Evolutionary conservation across 306 rosid genomes (phyloP).

Genomic region (Begonia peltatifolia): DNA sequence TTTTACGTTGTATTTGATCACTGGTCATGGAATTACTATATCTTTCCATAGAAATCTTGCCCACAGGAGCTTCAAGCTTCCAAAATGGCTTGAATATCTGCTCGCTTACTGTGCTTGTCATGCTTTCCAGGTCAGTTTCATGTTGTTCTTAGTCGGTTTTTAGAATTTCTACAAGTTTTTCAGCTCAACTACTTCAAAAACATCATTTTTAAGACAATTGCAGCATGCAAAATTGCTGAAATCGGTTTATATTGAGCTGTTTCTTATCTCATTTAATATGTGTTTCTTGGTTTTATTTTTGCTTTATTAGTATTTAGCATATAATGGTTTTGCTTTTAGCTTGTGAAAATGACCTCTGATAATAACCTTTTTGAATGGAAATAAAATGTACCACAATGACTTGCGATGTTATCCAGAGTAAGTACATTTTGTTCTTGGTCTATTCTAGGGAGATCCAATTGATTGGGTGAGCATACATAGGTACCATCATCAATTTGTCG

Average conservation of each 20-base stretch:
- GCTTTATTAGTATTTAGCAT: no score
- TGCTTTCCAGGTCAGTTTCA: constrained; percentile 49
- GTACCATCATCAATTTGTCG: constrained; percentile 84
- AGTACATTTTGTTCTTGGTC: not conserved
- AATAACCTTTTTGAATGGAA: not conserved
- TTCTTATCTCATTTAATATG: not conserved
- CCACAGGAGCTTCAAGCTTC: constrained; percentile 76
- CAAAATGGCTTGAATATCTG: constrained; percentile 87
- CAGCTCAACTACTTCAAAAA: not conserved
- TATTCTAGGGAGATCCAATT: constrained; percentile 62
- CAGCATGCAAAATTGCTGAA: not conserved
- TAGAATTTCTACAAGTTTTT: not conserved
- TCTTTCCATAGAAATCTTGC: constrained; percentile 79
- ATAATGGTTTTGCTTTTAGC: not conserved
- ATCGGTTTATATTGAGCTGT: no score
- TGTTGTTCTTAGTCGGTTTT: not conserved
- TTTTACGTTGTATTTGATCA: constrained; percentile 41
- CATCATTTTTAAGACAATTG: not conserved
- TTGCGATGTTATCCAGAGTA: not conserved
- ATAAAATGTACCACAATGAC: not conserved
- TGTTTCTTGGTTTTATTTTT: no score
- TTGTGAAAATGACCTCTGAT: not conserved
- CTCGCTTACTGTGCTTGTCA: constrained; percentile 53
- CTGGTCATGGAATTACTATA: constrained; percentile 69
- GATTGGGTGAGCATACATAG: constrained; percentile 96